Evolutionary conservation across 1,284 basidiomycete species (phyloP).

Genomic region (Meripilus lineatus): DNA sequence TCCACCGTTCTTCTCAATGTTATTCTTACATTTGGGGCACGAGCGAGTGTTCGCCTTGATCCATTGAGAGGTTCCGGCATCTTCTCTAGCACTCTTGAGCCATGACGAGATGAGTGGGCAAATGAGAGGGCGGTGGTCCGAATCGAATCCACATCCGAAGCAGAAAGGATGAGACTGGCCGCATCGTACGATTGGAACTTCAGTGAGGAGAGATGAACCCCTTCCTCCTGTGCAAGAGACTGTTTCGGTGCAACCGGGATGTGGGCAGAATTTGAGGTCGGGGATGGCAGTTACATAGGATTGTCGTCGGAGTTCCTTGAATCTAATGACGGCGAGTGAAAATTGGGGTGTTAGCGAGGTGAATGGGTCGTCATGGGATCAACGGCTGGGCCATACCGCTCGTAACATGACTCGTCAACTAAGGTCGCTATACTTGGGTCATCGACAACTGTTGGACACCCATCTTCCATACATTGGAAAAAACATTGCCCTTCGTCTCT

Average conservation of each 20-base stretch:
- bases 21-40: constrained; percentile 60
- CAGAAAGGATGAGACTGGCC: constrained; percentile 45
- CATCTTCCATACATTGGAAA: constrained; percentile 60
- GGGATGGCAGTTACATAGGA: constrained; percentile 58
- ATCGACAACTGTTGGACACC: constrained; percentile 49
- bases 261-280: constrained; percentile 55
- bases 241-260: constrained; percentile 29
- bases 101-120: constrained; percentile 57
- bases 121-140: constrained; percentile 57
- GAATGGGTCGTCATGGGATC: no score
- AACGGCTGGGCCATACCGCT: constrained; percentile 31
- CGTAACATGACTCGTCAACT: constrained; percentile 28
- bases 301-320: constrained; percentile 50
- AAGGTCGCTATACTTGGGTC: constrained; percentile 41
- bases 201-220: constrained; percentile 39
- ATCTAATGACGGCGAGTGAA: constrained; percentile 28
- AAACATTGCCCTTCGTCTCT: constrained; percentile 55
- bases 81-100: constrained; percentile 64
- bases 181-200: constrained; percentile 58
- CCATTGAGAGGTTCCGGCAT: constrained; percentile 69
- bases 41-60: constrained; percentile 67
- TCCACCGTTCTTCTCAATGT: constrained; percentile 71
- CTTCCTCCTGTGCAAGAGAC: constrained; percentile 30
- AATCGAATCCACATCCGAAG: constrained; percentile 49
- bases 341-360: not conserved